Percentiles rank a stretch among this genome's conserved stretches.
Conservation (phyloP, 345 rosid species). For the Psidium friedrichsthalianum region DNA sequence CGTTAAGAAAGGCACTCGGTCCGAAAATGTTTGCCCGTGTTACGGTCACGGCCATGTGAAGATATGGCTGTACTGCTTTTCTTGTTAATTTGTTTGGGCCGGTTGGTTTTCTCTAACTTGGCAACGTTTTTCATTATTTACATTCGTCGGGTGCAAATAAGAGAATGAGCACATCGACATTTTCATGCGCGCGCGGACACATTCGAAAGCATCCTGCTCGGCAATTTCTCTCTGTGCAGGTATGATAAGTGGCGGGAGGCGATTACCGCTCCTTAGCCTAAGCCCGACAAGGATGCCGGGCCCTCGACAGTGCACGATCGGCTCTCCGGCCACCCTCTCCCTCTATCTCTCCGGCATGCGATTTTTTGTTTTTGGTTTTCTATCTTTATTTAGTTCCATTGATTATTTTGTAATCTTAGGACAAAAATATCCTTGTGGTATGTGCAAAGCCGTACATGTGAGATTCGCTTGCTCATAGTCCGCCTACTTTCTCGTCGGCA, state of each 20-base stretch:
- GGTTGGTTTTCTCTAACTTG: background rate
- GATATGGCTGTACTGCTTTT: background rate
- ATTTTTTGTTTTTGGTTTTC: no score
- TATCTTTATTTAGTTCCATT: no score
- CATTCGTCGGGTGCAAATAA: background rate
- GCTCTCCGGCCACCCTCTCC: no score
- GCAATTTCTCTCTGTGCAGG: background rate
- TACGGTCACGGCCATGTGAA: background rate
- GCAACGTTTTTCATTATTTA: background rate
- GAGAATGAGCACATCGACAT: background rate
- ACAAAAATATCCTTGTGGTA: no score
- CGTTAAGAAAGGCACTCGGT: fast-evolving
- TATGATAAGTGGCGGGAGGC: fast-evolving
- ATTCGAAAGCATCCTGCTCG: background rate
- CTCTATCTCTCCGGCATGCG: no score
- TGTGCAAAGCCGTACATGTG: no score
- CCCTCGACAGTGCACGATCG: no score
- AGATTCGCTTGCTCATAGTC: no score
- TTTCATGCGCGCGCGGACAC: background rate
- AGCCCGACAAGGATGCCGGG: background rate
- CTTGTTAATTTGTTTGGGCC: fast-evolving
- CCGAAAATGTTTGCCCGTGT: no score
- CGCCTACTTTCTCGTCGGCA: no score
- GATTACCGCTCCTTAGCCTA: background rate
- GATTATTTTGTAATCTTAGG: no score